Base-by-base conservation (phyloP, 306 rosid genomes). In the Oxytropis ochrocephala region DNA sequence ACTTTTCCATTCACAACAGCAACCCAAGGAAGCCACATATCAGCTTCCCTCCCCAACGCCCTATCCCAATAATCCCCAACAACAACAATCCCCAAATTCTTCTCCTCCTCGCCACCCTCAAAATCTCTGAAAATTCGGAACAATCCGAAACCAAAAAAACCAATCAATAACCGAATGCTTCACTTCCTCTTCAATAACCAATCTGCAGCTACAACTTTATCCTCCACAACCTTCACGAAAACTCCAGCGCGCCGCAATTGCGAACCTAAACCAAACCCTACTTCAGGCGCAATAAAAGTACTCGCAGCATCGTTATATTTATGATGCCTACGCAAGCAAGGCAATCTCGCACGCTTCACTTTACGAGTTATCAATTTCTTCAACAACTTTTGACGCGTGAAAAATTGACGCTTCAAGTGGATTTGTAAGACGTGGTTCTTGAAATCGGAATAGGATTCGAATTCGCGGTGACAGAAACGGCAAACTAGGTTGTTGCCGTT, bases 1-100 rank as follows among this genome's bases (percentile, higher is more conserved):
- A 89, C 65, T 38, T 87, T 78, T n/a, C 97, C 98, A 77, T 83
- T 88, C 75, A 90, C 92, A 18, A 94, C 95, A 14, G 44, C 87
- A 56, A 39, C 32, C 98, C 98, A 94, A n/a, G 96, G 88, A 11
- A 94, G 75, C 98, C 98, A 94, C 66, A 94, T 80, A 78, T 94
- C 97, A 0, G 95, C 95, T 7, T 86, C 83, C 69, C 77, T 57
- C 11, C 98, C 95, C 55, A 94, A 65, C 0, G 94, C 89, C 67
- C 79, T 81, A 32, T 84, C 97, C 83, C 65, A 59, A 60, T 66
- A 33, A 70, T 94, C 97, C 11, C 98, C 98, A 14, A 93, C 84
- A 42, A 93, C 98, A 64, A 93, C 96, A 0, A 92, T 88, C 67
- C 94, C 84, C 81, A 94, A 82, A 60, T 84, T 77, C 5, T 82